These are phyloP conservation scores for Tetrahymena malaccensis DNA, from an alignment of 73 alveolate genomes.

Conservation along the genomic window DNA sequence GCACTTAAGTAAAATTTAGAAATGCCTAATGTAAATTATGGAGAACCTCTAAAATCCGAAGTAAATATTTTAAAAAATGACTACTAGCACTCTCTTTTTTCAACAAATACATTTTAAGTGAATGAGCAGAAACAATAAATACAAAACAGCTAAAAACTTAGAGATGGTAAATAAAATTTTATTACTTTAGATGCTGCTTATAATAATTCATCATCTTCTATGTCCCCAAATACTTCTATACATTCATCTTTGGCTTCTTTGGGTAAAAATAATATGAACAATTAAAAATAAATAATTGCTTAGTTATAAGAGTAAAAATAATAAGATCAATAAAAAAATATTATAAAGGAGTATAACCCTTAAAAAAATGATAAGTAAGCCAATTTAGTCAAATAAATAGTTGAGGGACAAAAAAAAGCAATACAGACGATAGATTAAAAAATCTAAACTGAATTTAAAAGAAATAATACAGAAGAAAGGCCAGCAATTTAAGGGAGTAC, in stretches of 20 bases:
- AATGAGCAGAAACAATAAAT: neutral
- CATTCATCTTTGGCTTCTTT: neutral
- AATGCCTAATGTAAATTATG: neutral
- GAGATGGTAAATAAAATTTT: neutral
- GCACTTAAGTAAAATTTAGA: neutral
- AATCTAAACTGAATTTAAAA: neutral
- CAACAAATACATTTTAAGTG: neutral
- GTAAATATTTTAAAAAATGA: neutral
- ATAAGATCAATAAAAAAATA: neutral
- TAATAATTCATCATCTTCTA: neutral
- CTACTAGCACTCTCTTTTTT: neutral
- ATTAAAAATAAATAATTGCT: neutral
- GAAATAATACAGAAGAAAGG: neutral
- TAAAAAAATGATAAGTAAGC: neutral
- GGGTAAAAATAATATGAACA: neutral
- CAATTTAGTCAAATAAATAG: neutral
- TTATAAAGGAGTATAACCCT: neutral
- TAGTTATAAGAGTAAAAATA: neutral
- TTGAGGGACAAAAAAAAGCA: neutral
- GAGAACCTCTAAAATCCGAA: neutral
- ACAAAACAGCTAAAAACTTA: neutral
- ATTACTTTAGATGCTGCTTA: neutral
- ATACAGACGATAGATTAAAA: neutral
- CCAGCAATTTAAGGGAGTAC: neutral
- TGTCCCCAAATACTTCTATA: neutral